Percentiles rank a stretch among this genome's conserved stretches.
Evolutionary conservation across 2,329 filamentous ascomycete species (phyloP).

Genomic region (Colletotrichum ledebouriae): DNA sequence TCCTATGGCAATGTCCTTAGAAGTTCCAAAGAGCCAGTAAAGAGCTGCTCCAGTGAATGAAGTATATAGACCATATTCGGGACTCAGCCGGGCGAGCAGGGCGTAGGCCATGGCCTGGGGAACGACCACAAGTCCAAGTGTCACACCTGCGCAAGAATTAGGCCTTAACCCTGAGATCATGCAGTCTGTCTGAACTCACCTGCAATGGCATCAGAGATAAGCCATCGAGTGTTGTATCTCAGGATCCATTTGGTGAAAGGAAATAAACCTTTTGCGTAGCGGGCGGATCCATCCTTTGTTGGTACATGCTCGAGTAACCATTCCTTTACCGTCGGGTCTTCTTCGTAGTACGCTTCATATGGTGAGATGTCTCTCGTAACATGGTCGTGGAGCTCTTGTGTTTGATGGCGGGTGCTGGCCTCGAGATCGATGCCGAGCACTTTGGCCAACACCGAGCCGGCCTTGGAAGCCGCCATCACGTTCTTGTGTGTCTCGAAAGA

Average conservation of each 20-base stretch:
- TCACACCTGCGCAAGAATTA: conserved; percentile 50
- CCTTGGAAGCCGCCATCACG: conserved; percentile 58
- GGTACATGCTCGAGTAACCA: conserved; percentile 72
- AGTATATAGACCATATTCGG: conserved; percentile 82
- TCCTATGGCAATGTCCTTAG: conserved; percentile 87
- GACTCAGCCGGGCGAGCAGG: conserved; percentile 74
- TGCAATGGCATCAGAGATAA: conserved; percentile 79
- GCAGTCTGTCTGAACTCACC: conserved; percentile 57
- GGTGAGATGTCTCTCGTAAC: conserved; percentile 25
- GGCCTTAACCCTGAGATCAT: background rate
- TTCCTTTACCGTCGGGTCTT: conserved; percentile 74
- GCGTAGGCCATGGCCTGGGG: conserved; percentile 88
- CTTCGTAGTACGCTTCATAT: conserved; percentile 62
- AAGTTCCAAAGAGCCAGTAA: conserved; percentile 88
- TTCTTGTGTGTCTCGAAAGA: background rate
- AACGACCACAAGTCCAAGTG: conserved; percentile 77
- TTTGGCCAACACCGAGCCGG: conserved; percentile 82
- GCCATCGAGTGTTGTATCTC: conserved; percentile 80
- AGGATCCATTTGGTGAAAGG: conserved; percentile 78
- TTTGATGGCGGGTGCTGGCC: conserved; percentile 44
- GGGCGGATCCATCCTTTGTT: conserved; percentile 55
- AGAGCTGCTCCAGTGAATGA: conserved; percentile 85
- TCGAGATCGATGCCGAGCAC: conserved; percentile 86
- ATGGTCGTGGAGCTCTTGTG: conserved; percentile 23
- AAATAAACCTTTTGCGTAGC: conserved; percentile 69